Evolutionary conservation across 2,329 filamentous ascomycete genomes (phyloP), one percentile per base, ranked within the genome.

Genomic region (Aureobasidium sp.): DNA sequence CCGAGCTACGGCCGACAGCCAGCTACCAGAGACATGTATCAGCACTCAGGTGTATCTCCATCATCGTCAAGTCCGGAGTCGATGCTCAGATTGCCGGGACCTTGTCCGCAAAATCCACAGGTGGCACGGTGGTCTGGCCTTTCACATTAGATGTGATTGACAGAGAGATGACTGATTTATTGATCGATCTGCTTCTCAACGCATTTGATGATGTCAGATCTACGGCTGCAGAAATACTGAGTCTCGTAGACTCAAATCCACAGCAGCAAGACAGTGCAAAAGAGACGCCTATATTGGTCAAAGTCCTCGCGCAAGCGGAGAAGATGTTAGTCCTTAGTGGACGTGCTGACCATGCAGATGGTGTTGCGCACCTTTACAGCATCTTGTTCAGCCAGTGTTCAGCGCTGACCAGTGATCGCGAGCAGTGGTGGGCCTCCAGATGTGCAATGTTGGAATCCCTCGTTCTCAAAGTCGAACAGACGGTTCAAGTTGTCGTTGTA

Each of bases 11-110:
- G 2, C 87, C 91, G 2, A 92, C 88, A 0, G 86, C 90, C 17
- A 94, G 92, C 12, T 99, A 97, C 70, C 92, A 96, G 71, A 84
- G 91, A 7, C 93, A 96, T 67, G 89, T 92, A 51, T 89, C 89
- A 2, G 86, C 90, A 2, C 74, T 97, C 5, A 91, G 87, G 69
- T 85, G 88, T 0, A 75, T 93, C 31, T 78, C 78, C 0, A 80
- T 87, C 58, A 77, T 93, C n/a, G 74, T 91, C 6, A 83, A 83
- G 63, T 84, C 88, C 45, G 88, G 88, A 31, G 77, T 88, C n/a
- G 87, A 88, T 64, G 69, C 78, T 9, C 70, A 72, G 6, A 72
- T 82, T 20, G 70, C 74, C 3, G 62, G 68, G 8, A 63, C 70
- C 1, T 66, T 70, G 25, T 72, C 78, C 15, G 77, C 76, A 0